Conservation (phyloP, 2,329 filamentous ascomycete species). For the Aspergillus floridensis region DNA sequence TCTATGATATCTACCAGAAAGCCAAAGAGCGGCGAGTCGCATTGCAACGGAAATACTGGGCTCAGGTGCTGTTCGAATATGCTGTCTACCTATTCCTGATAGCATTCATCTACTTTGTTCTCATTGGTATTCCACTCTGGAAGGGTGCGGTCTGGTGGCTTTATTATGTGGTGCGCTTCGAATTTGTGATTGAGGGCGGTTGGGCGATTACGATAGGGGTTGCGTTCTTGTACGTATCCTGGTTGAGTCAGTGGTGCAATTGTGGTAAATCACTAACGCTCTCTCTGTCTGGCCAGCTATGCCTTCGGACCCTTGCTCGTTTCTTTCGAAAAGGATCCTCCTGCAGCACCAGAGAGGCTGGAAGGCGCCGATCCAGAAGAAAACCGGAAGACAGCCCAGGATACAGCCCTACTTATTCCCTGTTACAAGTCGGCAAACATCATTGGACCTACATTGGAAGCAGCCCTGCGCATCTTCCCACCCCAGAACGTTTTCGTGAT, state of each 20-base stretch:
- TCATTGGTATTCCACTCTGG: conserved; percentile 49
- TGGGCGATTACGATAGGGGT: conserved; percentile 42
- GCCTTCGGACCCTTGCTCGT: conserved; percentile 31
- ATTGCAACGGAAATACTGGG: conserved; percentile 34
- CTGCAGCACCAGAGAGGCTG: conserved; percentile 1
- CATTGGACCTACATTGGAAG: conserved; percentile 44
- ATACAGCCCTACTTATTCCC: conserved; percentile 47
- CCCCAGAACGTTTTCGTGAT: conserved; percentile 48
- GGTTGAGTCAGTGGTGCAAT: too few relatives aligned
- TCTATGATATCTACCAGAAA: conserved; percentile 4
- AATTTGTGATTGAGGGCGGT: conserved; percentile 42
- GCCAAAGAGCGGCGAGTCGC: neutral
- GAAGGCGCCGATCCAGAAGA: conserved; percentile 12
- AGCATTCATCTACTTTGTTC: conserved; percentile 46
- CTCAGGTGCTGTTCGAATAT: conserved; percentile 40
- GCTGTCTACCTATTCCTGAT: conserved; percentile 37
- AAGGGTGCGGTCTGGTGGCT: conserved; percentile 46
- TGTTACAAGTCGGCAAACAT: conserved; percentile 49
- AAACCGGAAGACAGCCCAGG: conserved; percentile 21
- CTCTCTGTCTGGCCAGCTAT: conserved; percentile 19
- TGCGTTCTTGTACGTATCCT: conserved; percentile 31
- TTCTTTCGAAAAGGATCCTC: conserved; percentile 34
- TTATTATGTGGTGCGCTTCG: conserved; percentile 40
- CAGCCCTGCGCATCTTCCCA: conserved; percentile 48
- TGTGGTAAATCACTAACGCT: neutral